Evolutionary conservation across 441 rosid genomes (phyloP).

Genomic region (Adansonia gregorii): DNA sequence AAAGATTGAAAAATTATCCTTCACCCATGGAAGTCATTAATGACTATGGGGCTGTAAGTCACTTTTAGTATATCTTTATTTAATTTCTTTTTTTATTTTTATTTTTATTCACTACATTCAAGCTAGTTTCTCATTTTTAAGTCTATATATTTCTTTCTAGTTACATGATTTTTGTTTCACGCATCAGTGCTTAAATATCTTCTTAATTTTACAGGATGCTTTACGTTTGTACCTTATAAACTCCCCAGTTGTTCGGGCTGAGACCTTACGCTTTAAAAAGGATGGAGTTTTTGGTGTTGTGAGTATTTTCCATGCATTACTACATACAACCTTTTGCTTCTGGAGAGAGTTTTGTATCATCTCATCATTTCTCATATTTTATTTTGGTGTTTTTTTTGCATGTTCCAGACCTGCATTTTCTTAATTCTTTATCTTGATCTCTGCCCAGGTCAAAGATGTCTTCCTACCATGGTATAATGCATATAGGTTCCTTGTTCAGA

Average conservation of each 20-base stretch:
- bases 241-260: constrained; percentile 99
- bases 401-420: constrained; percentile 11
- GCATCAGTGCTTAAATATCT: constrained; percentile 23
- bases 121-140: background rate
- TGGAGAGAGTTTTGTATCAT: constrained; percentile 5
- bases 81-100: background rate
- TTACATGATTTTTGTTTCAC: constrained; percentile 17
- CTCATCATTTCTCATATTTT: constrained; percentile 9
- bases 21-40: constrained; percentile 85
- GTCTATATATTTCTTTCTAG: constrained; percentile 16
- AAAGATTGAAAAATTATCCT: constrained; percentile 87
- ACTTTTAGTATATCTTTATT: background rate
- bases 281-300: constrained; percentile 95
- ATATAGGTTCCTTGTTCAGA: constrained; percentile 96
- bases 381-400: constrained; percentile 13
- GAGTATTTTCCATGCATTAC: constrained; percentile 45
- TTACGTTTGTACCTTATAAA: constrained; percentile 89
- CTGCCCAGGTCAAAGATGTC: constrained; percentile 90
- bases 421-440: constrained; percentile 24
- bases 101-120: background rate
- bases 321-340: constrained; percentile 22
- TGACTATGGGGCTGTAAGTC: constrained; percentile 96
- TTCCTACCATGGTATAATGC: constrained; percentile 99
- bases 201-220: constrained; percentile 69
- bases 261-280: constrained; percentile 86